phyloP scores from a whole-genome alignment of 768 basidiomycete species.

The Termitomyces sp. region DNA sequence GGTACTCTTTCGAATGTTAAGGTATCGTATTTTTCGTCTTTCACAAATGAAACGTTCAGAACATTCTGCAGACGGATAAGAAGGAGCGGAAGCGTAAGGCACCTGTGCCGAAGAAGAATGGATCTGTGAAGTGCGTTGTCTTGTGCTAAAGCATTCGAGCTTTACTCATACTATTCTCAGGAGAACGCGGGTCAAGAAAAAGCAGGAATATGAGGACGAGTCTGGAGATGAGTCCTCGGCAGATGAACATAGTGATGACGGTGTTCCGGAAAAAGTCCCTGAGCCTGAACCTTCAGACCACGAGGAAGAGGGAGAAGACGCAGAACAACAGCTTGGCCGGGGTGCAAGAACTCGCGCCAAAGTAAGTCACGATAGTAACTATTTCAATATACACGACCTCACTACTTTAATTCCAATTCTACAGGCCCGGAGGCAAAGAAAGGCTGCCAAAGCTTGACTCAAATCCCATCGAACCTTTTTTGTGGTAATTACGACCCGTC shows the following conservation, averaged over 20 bases:
- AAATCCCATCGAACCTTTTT: conserved; percentile 6
- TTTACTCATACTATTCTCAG: conserved; percentile 15
- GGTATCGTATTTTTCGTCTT: conserved; percentile 14
- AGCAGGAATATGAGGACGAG: conserved; percentile 28
- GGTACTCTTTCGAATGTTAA: conserved; percentile 39
- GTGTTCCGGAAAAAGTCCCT: conserved; percentile 24
- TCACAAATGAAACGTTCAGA: conserved; percentile 4
- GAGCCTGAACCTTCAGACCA: conserved; percentile 14
- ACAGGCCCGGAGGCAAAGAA: conserved; percentile 15
- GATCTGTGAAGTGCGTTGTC: conserved; percentile 39
- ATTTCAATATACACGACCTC: not conserved
- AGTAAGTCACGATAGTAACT: conserved; percentile 5
- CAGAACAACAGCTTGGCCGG: conserved; percentile 24
- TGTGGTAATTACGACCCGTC: not conserved
- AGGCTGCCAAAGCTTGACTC: conserved; percentile 8
- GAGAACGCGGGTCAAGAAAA: conserved; percentile 29
- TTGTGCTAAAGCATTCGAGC: conserved; percentile 4
- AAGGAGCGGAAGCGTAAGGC: conserved; percentile 57
- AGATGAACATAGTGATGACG: conserved; percentile 33
- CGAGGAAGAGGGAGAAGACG: conserved; percentile 21
- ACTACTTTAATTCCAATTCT: not conserved
- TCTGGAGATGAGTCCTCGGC: conserved; percentile 31
- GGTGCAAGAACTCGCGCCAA: conserved; percentile 21
- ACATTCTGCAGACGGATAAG: conserved; percentile 24
- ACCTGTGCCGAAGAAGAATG: conserved; percentile 36